Conservation (phyloP, 257 asterid genomes). For the Fraxinus anomala region DNA sequence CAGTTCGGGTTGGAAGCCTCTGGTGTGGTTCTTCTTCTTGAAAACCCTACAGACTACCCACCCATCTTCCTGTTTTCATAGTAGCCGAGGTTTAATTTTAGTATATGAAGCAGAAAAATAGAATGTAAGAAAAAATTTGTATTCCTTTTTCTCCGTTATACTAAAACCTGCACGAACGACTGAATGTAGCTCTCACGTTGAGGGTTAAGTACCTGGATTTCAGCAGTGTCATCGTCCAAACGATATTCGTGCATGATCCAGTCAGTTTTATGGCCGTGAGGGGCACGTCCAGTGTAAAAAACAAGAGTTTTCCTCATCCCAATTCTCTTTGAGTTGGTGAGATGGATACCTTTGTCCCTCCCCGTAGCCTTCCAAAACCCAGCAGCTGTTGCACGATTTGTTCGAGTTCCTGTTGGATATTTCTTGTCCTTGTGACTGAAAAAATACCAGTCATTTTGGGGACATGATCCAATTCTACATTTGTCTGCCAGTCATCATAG, state of each 20-base stretch:
- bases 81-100: neutral
- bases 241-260: slow-evolving; percentile 96
- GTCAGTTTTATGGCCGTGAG: slow-evolving; percentile 81
- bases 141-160: neutral
- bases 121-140: neutral
- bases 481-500: slow-evolving; percentile 45
- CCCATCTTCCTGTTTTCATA: slow-evolving; percentile 63
- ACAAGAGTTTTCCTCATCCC: slow-evolving; percentile 91
- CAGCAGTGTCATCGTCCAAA: slow-evolving; percentile 51
- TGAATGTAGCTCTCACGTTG: neutral
- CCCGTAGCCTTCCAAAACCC: slow-evolving; percentile 93
- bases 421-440: slow-evolving; percentile 88
- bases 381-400: slow-evolving; percentile 74
- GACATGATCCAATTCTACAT: slow-evolving; percentile 81
- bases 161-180: neutral
- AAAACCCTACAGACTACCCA: slow-evolving; percentile 90
- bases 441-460: slow-evolving; percentile 82
- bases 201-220: slow-evolving; percentile 43
- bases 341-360: slow-evolving; percentile 69
- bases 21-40: slow-evolving; percentile 64
- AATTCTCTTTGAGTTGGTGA: slow-evolving; percentile 50
- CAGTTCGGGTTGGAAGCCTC: slow-evolving; percentile 52
- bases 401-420: slow-evolving; percentile 82
- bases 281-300: slow-evolving; percentile 85
- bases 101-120: neutral